Evolutionary conservation across 139 green algal species (phyloP), one percentile per base, ranked within the genome.

Genomic region (Dunaliella sp.): DNA sequence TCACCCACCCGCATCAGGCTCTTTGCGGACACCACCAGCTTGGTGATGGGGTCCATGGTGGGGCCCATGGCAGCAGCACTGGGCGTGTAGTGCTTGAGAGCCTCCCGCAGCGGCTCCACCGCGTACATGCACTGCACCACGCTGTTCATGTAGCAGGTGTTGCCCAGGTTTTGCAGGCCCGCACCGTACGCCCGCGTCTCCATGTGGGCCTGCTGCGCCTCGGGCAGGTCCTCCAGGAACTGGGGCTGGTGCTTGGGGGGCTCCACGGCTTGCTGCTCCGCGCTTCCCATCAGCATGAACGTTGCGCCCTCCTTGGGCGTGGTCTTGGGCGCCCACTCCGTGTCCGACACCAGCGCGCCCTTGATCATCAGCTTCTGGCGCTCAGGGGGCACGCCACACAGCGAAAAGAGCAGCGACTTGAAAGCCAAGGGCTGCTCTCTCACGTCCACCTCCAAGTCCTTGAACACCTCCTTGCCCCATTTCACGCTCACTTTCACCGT

Each of bases 91-190:
- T 22, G 30, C 35, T 78, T n/a, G 30, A 92, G 84, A 30, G 86
- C 81, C 31, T 89, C 38, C n/a, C 87, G 85, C 82, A 92, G 85
- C 35, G 89, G 89, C 83, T 92, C 80, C 58, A 92, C 83, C 25
- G 86, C 82, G 38, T 89, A 92, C 75, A 99, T 91, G 87, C 95
- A 99, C 92, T 99, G 97, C 85, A 97, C 1, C 0, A 95, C 98
- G 80, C 90, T 92, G 91, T 99, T 99, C 97, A 99, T 99, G 92
- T 99, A 99, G 94, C 97, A 99, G 0, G 97, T 99, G 90, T 99
- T 99, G 83, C 97, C 97, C 37, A 99, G 91, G 91, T 99, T 99
- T 80, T 95, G 75, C 77, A 99, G 91, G 0, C 97, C 97, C 21
- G 93, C 91, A 30, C 93, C 93, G 83, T 97, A 98, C 36, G 90